Conservation (phyloP, 257 asterid species). For the Solanum lignicaule region DNA sequence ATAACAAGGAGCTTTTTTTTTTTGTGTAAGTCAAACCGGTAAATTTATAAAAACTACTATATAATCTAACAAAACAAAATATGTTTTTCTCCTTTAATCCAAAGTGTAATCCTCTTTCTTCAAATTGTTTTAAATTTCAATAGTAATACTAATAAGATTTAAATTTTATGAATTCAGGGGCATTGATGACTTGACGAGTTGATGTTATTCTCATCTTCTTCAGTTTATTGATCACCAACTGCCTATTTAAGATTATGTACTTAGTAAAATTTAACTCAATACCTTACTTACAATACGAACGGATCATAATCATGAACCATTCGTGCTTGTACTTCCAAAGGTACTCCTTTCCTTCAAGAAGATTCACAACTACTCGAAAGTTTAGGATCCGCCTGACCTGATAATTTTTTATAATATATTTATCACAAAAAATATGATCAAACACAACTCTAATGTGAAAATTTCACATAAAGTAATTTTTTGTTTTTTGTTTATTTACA, state of each 20-base stretch:
- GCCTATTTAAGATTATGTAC: not conserved
- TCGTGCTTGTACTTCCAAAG: not conserved
- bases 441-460: too few relatives aligned
- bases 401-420: too few relatives aligned
- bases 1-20: accelerated
- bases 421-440: not conserved
- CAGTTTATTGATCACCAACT: not conserved
- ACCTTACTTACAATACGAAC: not conserved
- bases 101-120: not conserved
- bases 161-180: not conserved
- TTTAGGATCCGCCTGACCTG: not conserved
- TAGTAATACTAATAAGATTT: not conserved
- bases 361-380: not conserved
- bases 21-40: not conserved
- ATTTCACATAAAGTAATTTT: too few relatives aligned
- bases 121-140: not conserved
- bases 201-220: not conserved
- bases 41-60: not conserved
- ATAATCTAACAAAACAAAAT: not conserved
- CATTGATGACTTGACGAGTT: not conserved
- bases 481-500: too few relatives aligned
- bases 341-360: not conserved
- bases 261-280: not conserved
- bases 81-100: not conserved
- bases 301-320: not conserved